phyloP scores from a whole-genome alignment of 306 rosid species.

The Rosa persica region DNA sequence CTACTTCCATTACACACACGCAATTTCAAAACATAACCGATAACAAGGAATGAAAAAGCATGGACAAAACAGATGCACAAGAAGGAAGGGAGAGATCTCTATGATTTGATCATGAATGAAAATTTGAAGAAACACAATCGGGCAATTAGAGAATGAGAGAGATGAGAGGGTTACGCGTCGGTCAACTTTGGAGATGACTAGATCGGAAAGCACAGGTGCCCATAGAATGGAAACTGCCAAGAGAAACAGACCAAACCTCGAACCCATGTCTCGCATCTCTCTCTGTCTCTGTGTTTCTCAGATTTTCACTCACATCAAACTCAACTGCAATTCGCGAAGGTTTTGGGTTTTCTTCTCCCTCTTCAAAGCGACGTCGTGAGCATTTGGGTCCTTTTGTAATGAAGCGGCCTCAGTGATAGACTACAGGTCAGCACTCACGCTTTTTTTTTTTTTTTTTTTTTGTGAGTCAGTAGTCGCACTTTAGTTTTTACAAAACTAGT shows the following conservation, averaged over 20 bases:
- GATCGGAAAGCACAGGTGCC: slow-evolving; percentile 72
- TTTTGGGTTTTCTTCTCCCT: not conserved
- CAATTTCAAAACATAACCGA: not conserved
- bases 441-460: too few species aligned
- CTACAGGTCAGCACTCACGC: too few species aligned
- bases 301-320: not conserved
- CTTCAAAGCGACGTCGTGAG: not conserved
- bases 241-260: slow-evolving; percentile 48
- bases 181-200: slow-evolving; percentile 83
- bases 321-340: not conserved
- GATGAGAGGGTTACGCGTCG: slow-evolving; percentile 73
- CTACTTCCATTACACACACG: not conserved
- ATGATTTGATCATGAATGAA: not conserved
- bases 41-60: not conserved
- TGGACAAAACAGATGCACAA: not conserved
- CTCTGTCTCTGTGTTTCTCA: not conserved
- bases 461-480: too few species aligned
- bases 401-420: too few species aligned
- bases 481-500: too few species aligned
- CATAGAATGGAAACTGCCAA: slow-evolving; percentile 44
- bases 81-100: slow-evolving; percentile 12
- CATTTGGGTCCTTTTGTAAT: too few species aligned
- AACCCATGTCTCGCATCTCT: slow-evolving; percentile 12
- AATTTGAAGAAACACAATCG: not conserved
- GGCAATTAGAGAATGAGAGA: not conserved